Evolutionary conservation across 2,329 filamentous ascomycete genomes (phyloP).

Genomic region (Monilinia fructicola): DNA sequence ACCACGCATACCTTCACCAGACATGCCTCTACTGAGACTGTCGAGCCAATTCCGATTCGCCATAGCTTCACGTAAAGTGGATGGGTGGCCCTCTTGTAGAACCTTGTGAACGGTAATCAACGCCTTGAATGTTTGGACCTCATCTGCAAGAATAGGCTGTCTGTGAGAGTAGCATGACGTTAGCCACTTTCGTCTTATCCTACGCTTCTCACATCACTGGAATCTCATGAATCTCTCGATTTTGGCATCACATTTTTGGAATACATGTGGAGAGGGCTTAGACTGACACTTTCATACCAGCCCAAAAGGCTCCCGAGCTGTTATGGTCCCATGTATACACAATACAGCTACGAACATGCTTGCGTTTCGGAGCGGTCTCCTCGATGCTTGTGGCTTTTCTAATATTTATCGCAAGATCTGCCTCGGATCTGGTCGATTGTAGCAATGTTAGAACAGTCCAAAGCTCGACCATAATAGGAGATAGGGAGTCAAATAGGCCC

Average conservation of each 20-base stretch:
- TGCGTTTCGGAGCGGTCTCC: slow-evolving; percentile 69
- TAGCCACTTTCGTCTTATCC: slow-evolving; percentile 17
- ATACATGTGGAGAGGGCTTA: slow-evolving; percentile 6
- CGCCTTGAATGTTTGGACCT: slow-evolving; percentile 98
- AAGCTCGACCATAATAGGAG: slow-evolving; percentile 3
- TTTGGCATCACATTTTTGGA: neutral
- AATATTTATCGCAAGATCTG: slow-evolving; percentile 68
- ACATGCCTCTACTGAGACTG: slow-evolving; percentile 79
- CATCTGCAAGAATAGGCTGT: slow-evolving; percentile 96
- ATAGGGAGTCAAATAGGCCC: slow-evolving; percentile 11
- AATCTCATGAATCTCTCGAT: neutral
- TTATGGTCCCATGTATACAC: slow-evolving; percentile 99
- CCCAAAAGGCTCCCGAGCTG: slow-evolving; percentile 92
- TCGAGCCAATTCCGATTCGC: slow-evolving; percentile 88
- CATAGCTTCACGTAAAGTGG: slow-evolving; percentile 84
- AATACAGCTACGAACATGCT: slow-evolving; percentile 97
- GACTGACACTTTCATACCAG: slow-evolving; percentile 94
- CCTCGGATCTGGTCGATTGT: slow-evolving; percentile 55
- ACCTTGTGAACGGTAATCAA: slow-evolving; percentile 98
- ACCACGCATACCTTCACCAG: slow-evolving; percentile 80
- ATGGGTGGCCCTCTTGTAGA: slow-evolving; percentile 90
- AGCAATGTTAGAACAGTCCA: slow-evolving; percentile 25
- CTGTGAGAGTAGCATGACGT: slow-evolving; percentile 47
- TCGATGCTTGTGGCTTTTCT: slow-evolving; percentile 68
- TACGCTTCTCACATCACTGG: slow-evolving; percentile 19